These are phyloP conservation scores for Kwoniella sp. DNA, from an alignment of 768 basidiomycete species.

Conservation along the genomic window DNA sequence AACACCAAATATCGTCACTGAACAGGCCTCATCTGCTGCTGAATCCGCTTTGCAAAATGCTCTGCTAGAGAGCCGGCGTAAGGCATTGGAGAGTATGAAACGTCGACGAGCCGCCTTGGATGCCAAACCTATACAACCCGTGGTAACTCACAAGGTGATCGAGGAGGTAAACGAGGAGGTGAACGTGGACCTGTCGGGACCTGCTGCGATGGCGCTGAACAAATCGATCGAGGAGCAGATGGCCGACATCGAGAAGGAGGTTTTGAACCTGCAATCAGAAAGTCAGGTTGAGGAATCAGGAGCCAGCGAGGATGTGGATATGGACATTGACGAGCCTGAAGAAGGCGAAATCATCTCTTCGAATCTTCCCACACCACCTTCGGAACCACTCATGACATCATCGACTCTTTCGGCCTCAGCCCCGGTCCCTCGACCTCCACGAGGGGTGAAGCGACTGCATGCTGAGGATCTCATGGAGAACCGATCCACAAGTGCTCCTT, in stretches of 20 bases:
- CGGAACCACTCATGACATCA: neutral
- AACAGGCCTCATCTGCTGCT: neutral
- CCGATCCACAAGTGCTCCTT: conserved; percentile 27
- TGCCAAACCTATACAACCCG: conserved; percentile 3
- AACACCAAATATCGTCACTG: neutral
- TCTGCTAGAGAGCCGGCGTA: conserved; percentile 35
- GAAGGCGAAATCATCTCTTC: conserved; percentile 40
- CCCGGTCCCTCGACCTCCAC: conserved; percentile 14
- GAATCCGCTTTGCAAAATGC: conserved; percentile 22
- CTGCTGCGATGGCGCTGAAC: neutral
- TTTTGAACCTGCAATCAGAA: conserved; percentile 17
- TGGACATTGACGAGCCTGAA: conserved; percentile 38
- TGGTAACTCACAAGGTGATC: too few relatives aligned
- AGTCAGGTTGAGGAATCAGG: neutral
- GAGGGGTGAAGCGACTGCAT: conserved; percentile 33
- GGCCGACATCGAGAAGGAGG: conserved; percentile 40
- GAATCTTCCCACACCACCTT: conserved; percentile 1
- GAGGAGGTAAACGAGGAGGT: too few relatives aligned
- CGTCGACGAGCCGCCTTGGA: conserved; percentile 18
- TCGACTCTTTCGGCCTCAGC: conserved; percentile 6
- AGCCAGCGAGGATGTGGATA: conserved; percentile 15
- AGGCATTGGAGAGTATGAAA: conserved; percentile 43
- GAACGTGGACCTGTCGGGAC: too few relatives aligned
- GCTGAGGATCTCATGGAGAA: conserved; percentile 46
- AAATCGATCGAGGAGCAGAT: conserved; percentile 42